Conservation (phyloP, 371 early-diverging fungal species). For the Umbelopsis sp. region DNA sequence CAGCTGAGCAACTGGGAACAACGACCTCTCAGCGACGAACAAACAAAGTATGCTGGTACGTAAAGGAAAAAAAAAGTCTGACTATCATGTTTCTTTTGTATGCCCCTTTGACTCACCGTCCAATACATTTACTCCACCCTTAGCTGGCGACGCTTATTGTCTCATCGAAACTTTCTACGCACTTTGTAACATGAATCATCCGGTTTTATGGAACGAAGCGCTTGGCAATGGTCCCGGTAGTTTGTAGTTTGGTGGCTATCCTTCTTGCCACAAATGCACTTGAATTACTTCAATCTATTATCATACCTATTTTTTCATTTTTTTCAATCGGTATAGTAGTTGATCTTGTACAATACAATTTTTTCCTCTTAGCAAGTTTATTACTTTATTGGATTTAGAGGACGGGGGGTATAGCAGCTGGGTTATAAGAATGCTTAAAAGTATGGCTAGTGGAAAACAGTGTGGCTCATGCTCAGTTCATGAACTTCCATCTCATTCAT, state of each 20-base stretch:
- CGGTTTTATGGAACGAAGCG: constrained; percentile 27
- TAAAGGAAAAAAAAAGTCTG: background rate
- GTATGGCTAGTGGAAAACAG: constrained; percentile 33
- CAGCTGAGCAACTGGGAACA: constrained; percentile 56
- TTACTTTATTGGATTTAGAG: background rate
- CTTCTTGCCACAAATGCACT: background rate
- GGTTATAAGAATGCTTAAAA: background rate
- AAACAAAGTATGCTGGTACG: constrained; percentile 41
- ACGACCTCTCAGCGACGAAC: constrained; percentile 43
- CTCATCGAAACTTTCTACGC: constrained; percentile 34
- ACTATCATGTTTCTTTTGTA: background rate
- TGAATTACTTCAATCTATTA: background rate
- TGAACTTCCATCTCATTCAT: constrained; percentile 71
- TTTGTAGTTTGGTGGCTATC: background rate
- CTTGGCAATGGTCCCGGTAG: background rate
- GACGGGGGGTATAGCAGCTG: background rate
- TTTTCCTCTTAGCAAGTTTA: background rate
- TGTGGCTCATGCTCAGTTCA: constrained; percentile 52
- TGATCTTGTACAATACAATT: background rate
- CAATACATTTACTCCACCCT: too few relatives aligned
- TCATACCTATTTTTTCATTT: background rate
- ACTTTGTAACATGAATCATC: constrained; percentile 32
- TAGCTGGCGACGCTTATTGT: constrained; percentile 42
- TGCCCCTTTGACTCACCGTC: background rate
- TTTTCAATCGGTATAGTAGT: too few relatives aligned